phyloP scores from a whole-genome alignment of 2,329 filamentous ascomycete species.

The Beauveria rudraprayagi region DNA sequence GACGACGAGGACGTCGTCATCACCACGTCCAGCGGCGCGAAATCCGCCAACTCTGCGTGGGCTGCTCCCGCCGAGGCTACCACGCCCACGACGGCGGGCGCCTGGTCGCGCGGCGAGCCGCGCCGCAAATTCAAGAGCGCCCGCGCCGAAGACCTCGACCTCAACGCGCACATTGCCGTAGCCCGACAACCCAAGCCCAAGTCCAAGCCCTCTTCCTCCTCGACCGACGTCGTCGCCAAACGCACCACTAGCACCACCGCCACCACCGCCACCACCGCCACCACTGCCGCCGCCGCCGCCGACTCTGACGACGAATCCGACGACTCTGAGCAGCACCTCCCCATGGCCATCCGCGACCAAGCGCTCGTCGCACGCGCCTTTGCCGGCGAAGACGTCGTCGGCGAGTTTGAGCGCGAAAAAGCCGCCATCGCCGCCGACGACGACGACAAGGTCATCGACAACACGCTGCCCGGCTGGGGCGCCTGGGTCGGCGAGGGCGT shows the following conservation, averaged over 20 bases:
- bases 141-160: slow-evolving; percentile 31
- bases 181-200: slow-evolving; percentile 23
- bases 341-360: slow-evolving; percentile 50
- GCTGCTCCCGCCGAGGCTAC: slow-evolving; percentile 18
- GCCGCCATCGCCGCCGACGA: slow-evolving; percentile 62
- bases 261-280: slow-evolving; percentile 19
- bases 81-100: slow-evolving; percentile 26
- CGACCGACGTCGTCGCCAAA: slow-evolving; percentile 15
- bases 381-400: slow-evolving; percentile 77
- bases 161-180: slow-evolving; percentile 23
- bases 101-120: slow-evolving; percentile 34
- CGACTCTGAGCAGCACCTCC: slow-evolving; percentile 42
- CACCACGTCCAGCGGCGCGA: slow-evolving; percentile 14
- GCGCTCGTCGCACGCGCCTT: slow-evolving; percentile 77
- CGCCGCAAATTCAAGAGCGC: slow-evolving; percentile 30
- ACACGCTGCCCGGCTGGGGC: slow-evolving; percentile 90
- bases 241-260: slow-evolving; percentile 14
- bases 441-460: slow-evolving; percentile 73
- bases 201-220: slow-evolving; percentile 9
- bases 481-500: slow-evolving; percentile 82
- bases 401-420: slow-evolving; percentile 78
- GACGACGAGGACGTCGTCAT: slow-evolving; percentile 22
- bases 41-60: slow-evolving; percentile 16
- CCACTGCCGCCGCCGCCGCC: slow-evolving; percentile 21
- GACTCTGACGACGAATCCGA: slow-evolving; percentile 27